Base-by-base conservation (phyloP, 805 yeast species). In the Blastobotrys peoriensis region DNA sequence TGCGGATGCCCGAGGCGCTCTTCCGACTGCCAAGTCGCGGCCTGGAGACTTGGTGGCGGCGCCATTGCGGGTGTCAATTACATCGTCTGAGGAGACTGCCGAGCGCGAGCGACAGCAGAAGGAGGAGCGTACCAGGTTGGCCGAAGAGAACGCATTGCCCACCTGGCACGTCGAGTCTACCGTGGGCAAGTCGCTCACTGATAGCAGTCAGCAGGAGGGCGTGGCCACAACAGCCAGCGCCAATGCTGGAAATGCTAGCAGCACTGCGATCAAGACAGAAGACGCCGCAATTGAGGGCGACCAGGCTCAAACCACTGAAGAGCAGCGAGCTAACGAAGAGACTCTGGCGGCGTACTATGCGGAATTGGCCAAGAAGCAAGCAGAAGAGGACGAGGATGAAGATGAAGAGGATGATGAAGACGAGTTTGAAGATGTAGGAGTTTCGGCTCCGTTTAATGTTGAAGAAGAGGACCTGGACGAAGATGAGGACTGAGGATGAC, bases 161-260 rank as follows among this genome's bases (percentile, higher is more conserved):
- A 82, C 93, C 22, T 93, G 99, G 99, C 96, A 93, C 61, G 79
- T 83, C 52, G 82, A 83, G 54, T 79, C 91, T 59, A 89, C 99
- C 0, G 91, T 91, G 53, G 96, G 95, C 38, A 72, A 80, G 53
- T 64, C 73, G 10, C 71, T 74, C 3, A 62, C 22, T 21, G 48
- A 46, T 6, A 33, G 33, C 16, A 10, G 19, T 5, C 33, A 40
- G 16, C 6, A 33, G 16, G 18, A 25, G 22, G 54, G 48, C 15
- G 49, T 49, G 4, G 51, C 49, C 4, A 33, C 20, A 18, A 8
- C 30, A 3, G 61, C 56, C 9, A 49, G 48, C 36, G 54, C 57
- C 33, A 59, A 51, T 18, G 33, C 45, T 17, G 49, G 40, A 10
- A 40, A 45, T 5, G 41, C 36, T 23, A 45, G 40, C 15, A 39